Evolutionary conservation across 495 filamentous ascomycete species (phyloP), one percentile per base, ranked within the genome.

Genomic region (Talaromyces borbonicus): DNA sequence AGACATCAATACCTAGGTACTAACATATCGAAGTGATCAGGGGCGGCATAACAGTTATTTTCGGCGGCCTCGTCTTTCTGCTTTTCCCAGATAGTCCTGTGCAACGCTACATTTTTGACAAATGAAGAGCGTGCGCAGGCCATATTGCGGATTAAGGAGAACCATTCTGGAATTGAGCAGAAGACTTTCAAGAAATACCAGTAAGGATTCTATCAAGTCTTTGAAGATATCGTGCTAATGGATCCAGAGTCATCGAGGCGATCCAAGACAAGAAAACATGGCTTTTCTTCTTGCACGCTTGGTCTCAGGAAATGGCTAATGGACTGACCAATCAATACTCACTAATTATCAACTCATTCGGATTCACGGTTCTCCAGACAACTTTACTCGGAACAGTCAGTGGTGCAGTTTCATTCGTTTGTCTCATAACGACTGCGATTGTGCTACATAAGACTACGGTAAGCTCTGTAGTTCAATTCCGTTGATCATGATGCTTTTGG

Each of bases 141-240:
- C 44, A 67, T 79, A 12, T 63, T 75, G 40, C 63, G 77, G 4
- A 72, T 80, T 22, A 68, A 72, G 27, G 59, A 65, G 5, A 77
- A 81, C 40, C 73, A 76, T 52, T 78, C 76, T 0, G 77, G 77
- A 23, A 68, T 80, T 25, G 75, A 80, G 57, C 79, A 78, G 48
- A 71, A 75, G 32, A 54, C 59, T 31, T 57, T 81, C 47, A 80
- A 80, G 54, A 55, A 41, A 41, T 68, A 67, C 40, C 78, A 82
- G 58, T 56, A 35, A 5, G 48, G 7, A 12, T 25, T 26, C 18
- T 4, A 26, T 2, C 8, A 1, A 29, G 3, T 14, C 5, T 8
- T 2, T 18, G 7, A 15, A 18, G n/a, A 1, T 4, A 27, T 27
- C 11, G 3, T 23, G 26, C 12, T 46, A 32, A 24, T 38, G n/a